A percentile compares a stretch with the other conserved stretches of the same genome.
These are phyloP conservation scores for Lophium mytilinum DNA, from an alignment of 495 filamentous ascomycete genomes.

Conservation along the genomic window DNA sequence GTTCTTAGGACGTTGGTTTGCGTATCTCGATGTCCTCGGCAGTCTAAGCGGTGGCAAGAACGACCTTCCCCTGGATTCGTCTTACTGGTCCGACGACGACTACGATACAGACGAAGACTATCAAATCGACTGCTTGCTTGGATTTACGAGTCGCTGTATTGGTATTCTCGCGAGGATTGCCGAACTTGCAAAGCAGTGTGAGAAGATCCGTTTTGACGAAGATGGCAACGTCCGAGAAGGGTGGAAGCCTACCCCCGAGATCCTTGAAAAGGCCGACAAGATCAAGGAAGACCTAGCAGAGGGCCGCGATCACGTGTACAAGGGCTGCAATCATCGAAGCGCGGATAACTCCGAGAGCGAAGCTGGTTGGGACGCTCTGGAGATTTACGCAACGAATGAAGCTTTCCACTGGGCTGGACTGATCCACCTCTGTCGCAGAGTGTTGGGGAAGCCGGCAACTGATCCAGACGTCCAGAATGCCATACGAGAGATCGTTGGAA, in stretches of 20 bases:
- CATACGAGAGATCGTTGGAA: constrained; percentile 53
- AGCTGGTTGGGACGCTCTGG: constrained; percentile 45
- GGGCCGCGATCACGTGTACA: constrained; percentile 33
- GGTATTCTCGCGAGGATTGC: constrained; percentile 67
- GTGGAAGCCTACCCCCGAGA: constrained; percentile 53
- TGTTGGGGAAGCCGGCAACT: constrained; percentile 50
- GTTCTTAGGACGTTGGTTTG: constrained; percentile 81
- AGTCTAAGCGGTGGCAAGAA: constrained; percentile 62
- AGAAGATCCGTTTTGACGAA: constrained; percentile 56
- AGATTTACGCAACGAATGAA: constrained; percentile 71
- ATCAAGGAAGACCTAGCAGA: constrained; percentile 48
- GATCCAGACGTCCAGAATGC: constrained; percentile 54
- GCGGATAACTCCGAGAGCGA: constrained; percentile 27
- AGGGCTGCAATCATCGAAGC: constrained; percentile 36
- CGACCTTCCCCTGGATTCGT: constrained; percentile 44
- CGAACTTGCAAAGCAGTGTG: constrained; percentile 61
- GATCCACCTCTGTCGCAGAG: constrained; percentile 67
- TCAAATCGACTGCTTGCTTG: constrained; percentile 63
- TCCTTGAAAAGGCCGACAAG: constrained; percentile 45
- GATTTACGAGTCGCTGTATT: constrained; percentile 49
- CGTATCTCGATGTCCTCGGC: constrained; percentile 77
- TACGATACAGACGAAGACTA: constrained; percentile 34
- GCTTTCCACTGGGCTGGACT: constrained; percentile 76
- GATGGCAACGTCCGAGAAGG: constrained; percentile 41
- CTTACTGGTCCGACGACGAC: constrained; percentile 47